Evolutionary conservation across 176 grass and related monocot species (phyloP).

Genomic region (Zoysia japonica): DNA sequence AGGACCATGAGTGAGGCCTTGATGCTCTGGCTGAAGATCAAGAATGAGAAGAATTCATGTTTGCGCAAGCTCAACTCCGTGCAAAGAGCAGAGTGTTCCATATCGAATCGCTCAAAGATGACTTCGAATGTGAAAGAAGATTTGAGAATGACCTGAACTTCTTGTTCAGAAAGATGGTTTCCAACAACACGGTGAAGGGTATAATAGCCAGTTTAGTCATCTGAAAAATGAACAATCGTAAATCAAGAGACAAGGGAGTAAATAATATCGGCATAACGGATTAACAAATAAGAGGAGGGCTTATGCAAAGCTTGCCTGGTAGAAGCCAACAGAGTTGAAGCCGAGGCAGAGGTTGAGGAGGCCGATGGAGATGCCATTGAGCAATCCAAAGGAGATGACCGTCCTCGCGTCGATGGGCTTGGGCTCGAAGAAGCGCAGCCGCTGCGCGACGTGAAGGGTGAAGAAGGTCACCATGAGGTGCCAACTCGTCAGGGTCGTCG

Average conservation of each 20-base stretch:
- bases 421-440: constrained; percentile 79
- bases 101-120: background rate
- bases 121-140: background rate
- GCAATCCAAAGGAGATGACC: constrained; percentile 74
- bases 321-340: constrained; percentile 98
- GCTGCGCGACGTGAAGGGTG: constrained; percentile 81
- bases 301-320: constrained; percentile 56
- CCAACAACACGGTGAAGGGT: constrained; percentile 90
- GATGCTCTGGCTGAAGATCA: constrained; percentile 64
- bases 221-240: constrained; percentile 32
- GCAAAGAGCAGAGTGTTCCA: background rate
- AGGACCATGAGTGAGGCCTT: constrained; percentile 77
- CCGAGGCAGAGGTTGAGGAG: constrained; percentile 97
- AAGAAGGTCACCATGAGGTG: constrained; percentile 91
- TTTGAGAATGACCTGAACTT: constrained; percentile 77
- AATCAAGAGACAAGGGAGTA: background rate
- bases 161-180: constrained; percentile 81
- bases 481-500: constrained; percentile 95
- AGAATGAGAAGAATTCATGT: background rate
- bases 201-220: constrained; percentile 99
- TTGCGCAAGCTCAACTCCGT: background rate
- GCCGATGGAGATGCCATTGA: constrained; percentile 89
- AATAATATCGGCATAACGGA: background rate
- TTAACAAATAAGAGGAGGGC: background rate
- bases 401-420: constrained; percentile 75